These are phyloP conservation scores for Xenoacremonium recifei DNA, from an alignment of 2,329 filamentous ascomycete genomes.

Conservation along the genomic window DNA sequence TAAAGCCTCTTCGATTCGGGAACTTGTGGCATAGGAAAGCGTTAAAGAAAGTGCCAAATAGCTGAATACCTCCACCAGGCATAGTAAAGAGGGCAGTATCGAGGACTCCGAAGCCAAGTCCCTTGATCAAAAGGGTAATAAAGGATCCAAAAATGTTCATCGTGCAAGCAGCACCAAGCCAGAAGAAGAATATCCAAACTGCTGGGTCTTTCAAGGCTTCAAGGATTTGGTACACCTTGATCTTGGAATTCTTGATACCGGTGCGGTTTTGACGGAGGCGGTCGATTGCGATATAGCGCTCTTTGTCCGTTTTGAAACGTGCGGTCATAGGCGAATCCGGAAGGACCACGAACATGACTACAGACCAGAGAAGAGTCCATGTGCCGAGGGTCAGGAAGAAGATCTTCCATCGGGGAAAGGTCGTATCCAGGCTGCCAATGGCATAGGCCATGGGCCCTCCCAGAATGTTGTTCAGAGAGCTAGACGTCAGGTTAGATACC, in stretches of 20 bases:
- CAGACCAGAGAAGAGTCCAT: background rate
- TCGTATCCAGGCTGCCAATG: slow-evolving; percentile 14
- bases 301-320: background rate
- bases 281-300: background rate
- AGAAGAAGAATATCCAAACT: background rate
- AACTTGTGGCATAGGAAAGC: background rate
- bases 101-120: background rate
- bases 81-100: background rate
- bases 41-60: background rate
- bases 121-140: background rate
- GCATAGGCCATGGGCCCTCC: slow-evolving; percentile 20
- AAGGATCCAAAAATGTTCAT: background rate
- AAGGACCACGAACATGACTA: background rate
- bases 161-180: background rate
- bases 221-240: background rate
- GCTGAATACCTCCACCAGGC: background rate
- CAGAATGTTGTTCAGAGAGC: slow-evolving; percentile 11
- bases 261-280: background rate
- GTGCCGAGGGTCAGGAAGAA: background rate
- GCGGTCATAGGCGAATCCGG: background rate
- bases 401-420: background rate
- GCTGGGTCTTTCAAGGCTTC: background rate
- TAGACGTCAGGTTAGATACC: too few species aligned
- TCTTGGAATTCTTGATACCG: background rate
- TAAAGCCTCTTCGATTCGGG: background rate